Evolutionary conservation across 1,284 basidiomycete genomes (phyloP).

Genomic region (Microbotryum intermedium): DNA sequence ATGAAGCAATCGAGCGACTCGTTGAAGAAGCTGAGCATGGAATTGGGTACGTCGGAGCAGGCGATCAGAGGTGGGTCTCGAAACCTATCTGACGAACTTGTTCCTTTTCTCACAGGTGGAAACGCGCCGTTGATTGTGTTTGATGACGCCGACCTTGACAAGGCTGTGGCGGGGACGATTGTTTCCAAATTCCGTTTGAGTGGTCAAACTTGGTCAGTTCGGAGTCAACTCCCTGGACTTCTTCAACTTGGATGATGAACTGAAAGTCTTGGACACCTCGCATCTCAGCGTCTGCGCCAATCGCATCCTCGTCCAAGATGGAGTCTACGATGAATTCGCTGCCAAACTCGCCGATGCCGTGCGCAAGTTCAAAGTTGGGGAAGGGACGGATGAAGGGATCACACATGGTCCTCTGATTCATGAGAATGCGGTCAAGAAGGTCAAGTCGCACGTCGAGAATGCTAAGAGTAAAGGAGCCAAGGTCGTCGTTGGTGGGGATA

Average conservation of each 20-base stretch:
- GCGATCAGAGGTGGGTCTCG: too few relatives aligned
- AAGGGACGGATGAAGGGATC: constrained; percentile 63
- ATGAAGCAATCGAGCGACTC: constrained; percentile 74
- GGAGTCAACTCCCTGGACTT: background rate
- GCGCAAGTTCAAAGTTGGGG: constrained; percentile 74
- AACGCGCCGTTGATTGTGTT: constrained; percentile 95
- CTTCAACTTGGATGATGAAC: background rate
- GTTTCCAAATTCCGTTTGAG: constrained; percentile 66
- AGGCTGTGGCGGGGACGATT: constrained; percentile 60
- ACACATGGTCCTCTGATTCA: constrained; percentile 96
- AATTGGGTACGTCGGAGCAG: constrained; percentile 5
- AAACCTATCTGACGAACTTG: too few relatives aligned
- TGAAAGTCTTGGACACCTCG: background rate
- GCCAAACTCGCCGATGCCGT: constrained; percentile 73
- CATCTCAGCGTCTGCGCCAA: constrained; percentile 31
- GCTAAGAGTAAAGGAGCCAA: constrained; percentile 75
- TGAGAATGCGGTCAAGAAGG: constrained; percentile 74
- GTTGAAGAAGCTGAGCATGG: constrained; percentile 63
- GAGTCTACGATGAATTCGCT: constrained; percentile 76
- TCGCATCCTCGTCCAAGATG: constrained; percentile 40
- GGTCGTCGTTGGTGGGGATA: constrained; percentile 75
- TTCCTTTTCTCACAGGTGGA: constrained; percentile 45
- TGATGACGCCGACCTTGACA: constrained; percentile 87
- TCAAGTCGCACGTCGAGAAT: constrained; percentile 74
- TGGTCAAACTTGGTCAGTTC: constrained; percentile 61